Evolutionary conservation across 2,329 filamentous ascomycete species (phyloP).

Genomic region (Aspergillus oerlinghausenensis): DNA sequence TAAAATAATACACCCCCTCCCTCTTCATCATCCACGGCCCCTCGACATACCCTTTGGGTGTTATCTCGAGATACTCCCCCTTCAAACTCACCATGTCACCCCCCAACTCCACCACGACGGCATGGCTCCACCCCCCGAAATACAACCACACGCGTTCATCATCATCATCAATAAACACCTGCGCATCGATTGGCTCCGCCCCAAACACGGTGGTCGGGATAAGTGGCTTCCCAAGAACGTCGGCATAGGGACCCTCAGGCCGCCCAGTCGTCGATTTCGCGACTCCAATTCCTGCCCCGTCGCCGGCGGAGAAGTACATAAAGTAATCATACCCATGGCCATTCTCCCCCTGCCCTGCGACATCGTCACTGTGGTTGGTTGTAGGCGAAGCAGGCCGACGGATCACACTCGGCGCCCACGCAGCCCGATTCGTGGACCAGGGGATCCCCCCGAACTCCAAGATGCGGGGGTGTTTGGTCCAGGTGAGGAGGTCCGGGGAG

Average conservation of each 20-base stretch:
- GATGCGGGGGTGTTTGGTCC: slow-evolving; percentile 46
- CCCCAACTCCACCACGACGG: slow-evolving; percentile 41
- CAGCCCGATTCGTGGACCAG: slow-evolving; percentile 43
- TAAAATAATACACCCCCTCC: slow-evolving; percentile 40
- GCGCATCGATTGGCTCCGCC: slow-evolving; percentile 47
- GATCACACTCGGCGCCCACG: slow-evolving; percentile 48
- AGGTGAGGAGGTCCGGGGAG: slow-evolving; percentile 45
- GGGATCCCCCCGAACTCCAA: slow-evolving; percentile 37
- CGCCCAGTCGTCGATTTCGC: slow-evolving; percentile 28
- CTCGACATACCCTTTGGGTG: slow-evolving; percentile 44
- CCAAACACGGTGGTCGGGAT: slow-evolving; percentile 44
- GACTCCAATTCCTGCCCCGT: slow-evolving; percentile 44
- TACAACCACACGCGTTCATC: slow-evolving; percentile 43
- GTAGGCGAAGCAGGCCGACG: not conserved
- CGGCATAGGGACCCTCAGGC: slow-evolving; percentile 40
- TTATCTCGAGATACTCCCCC: slow-evolving; percentile 44
- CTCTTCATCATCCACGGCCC: slow-evolving; percentile 44
- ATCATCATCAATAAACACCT: slow-evolving; percentile 44
- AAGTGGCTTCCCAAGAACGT: slow-evolving; percentile 41
- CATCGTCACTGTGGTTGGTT: no score
- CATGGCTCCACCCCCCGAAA: slow-evolving; percentile 43
- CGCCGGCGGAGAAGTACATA: slow-evolving; percentile 50
- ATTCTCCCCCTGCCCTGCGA: no score
- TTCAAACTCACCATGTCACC: slow-evolving; percentile 44
- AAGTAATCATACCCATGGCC: slow-evolving; percentile 37